A percentile compares a stretch with the other conserved stretches of the same genome.
These are phyloP conservation scores for Wickerhamiella azymoides DNA, from an alignment of 805 yeast genomes.

Conservation along the genomic window DNA sequence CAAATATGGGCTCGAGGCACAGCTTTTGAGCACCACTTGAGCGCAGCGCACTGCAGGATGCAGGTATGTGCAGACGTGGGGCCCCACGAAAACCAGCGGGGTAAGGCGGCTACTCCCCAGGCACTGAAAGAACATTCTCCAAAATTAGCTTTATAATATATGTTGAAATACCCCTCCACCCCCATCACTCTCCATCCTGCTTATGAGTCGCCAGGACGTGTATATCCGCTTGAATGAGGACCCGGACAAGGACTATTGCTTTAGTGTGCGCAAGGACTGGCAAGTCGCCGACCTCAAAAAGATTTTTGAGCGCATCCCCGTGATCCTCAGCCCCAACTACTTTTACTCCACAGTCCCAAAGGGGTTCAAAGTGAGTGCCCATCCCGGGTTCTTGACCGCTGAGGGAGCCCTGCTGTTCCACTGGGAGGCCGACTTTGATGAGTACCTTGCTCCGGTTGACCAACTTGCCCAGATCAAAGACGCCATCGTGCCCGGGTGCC, in stretches of 20 bases:
- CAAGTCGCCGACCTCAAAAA: constrained; percentile 45
- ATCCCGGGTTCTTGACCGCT: constrained; percentile 75
- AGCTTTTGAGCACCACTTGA: no score
- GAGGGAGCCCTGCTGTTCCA: constrained; percentile 69
- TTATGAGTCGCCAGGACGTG: constrained; percentile 23
- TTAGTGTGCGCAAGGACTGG: constrained; percentile 46
- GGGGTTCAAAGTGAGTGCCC: constrained; percentile 45
- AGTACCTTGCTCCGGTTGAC: constrained; percentile 33
- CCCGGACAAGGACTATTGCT: constrained; percentile 77
- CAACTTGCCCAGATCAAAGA: constrained; percentile 41
- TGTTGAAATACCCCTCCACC: background rate
- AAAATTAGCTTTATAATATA: no score
- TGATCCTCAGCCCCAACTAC: constrained; percentile 65
- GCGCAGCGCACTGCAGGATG: no score
- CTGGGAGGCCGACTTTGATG: constrained; percentile 37
- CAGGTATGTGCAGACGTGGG: no score
- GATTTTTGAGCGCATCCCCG: constrained; percentile 54
- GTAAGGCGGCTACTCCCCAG: no score
- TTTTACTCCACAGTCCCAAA: constrained; percentile 54
- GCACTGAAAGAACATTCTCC: no score
- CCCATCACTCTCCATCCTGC: background rate
- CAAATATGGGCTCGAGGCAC: no score
- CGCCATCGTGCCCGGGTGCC: constrained; percentile 79
- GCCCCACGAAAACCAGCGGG: no score
- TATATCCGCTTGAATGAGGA: constrained; percentile 79